Base-by-base conservation (phyloP, 345 rosid species). In the Eutrema yunnanense region DNA sequence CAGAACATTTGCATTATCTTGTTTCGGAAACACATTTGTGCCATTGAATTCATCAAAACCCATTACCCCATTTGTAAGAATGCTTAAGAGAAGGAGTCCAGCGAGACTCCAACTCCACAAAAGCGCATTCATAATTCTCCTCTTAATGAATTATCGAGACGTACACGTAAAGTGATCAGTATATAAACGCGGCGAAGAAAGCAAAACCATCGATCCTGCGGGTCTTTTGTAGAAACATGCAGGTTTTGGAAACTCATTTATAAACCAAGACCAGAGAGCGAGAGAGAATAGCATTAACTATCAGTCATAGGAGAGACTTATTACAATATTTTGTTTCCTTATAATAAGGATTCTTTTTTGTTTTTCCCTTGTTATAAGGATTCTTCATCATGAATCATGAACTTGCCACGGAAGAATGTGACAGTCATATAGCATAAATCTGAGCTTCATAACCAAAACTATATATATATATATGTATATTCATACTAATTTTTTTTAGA, bases 61-160 rank as follows among this genome's bases (percentile, higher is more conserved):
- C 16, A 51, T 59, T 6, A 51, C 53, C 14, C 62, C 66, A 74
- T 42, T 22, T 41, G 55, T 36, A 74, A 65, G 44, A 38, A 56
- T 55, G 50, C n/a, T 49, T 9, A 73, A 36, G 77, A 73, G 41
- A 54, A 57, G 27, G 13, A 73, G 71, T 55, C 71, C 65, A 36
- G 14, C 59, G 12, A 73, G 38, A 73, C 72, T 65, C 65, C 47
- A 69, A 58, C 49, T 29, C 77, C 66, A 30, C 55, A 30, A 65
- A 73, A 38, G 0, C 32, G 36, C 40, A 37, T 65, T 47, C 72
- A 73, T 47, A 65, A 73, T 73, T 46, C 9, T 56, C 43, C 13
- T 73, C 76, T 36, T 14, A 10, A 3, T 50, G 33, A 62, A 41
- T 61, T 61, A 33, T 8, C 22, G 59, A 49, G 33, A 53, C 12